Percentiles rank a stretch among this genome's conserved stretches.
Conservation (phyloP, 305 asterid genomes). For the Euphrasia arctica region DNA sequence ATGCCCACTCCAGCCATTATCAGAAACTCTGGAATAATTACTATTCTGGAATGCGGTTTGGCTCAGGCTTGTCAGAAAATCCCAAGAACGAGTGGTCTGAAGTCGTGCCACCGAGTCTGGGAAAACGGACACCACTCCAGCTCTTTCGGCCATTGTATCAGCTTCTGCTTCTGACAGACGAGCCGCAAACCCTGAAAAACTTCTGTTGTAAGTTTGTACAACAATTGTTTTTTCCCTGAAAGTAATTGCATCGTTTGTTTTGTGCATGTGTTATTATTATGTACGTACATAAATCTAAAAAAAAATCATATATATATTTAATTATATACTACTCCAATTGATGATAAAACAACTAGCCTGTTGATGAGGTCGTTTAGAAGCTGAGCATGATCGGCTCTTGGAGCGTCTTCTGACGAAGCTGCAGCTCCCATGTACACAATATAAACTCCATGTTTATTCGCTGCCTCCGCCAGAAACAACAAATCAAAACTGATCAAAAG, state of each 20-base stretch:
- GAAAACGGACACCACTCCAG: constrained; percentile 81
- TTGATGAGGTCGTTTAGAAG: constrained; percentile 45
- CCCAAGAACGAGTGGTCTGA: constrained; percentile 97
- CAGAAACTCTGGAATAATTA: background rate
- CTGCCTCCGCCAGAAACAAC: too few species aligned
- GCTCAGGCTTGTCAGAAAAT: constrained; percentile 45
- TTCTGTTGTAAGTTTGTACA: constrained; percentile 49
- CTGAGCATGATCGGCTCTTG: constrained; percentile 38
- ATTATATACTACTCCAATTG: too few species aligned
- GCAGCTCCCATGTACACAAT: constrained; percentile 86
- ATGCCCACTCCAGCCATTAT: background rate
- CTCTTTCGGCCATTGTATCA: constrained; percentile 37
- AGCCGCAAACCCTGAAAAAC: constrained; percentile 79
- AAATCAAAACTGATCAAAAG: too few species aligned
- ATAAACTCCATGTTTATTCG: constrained; percentile 39
- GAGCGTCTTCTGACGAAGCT: constrained; percentile 25
- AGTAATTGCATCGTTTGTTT: background rate
- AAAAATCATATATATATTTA: too few species aligned
- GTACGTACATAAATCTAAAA: background rate
- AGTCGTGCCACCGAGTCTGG: constrained; percentile 67
- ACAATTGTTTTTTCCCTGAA: constrained; percentile 53
- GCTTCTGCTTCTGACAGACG: constrained; percentile 66
- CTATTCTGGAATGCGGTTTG: constrained; percentile 37
- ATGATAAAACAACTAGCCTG: constrained; percentile 37
- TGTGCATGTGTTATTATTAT: background rate